phyloP scores from a whole-genome alignment of 2,329 filamentous ascomycete genomes.

The Westerdykella aurantiaca region DNA sequence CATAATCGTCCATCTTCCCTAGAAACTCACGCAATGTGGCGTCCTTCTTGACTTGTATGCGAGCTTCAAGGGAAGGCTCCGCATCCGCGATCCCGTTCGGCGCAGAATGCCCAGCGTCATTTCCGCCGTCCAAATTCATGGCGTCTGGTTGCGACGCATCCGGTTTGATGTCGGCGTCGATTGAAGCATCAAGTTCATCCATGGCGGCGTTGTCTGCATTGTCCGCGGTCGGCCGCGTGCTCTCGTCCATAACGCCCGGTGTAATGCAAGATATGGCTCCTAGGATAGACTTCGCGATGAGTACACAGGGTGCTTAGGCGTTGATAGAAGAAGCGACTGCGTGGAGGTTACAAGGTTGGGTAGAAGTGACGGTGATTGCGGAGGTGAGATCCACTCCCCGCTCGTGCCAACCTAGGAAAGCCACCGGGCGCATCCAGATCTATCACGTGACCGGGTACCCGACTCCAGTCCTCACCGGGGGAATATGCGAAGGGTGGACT shows the following conservation, averaged over 20 bases:
- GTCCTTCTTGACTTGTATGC: slow-evolving; percentile 79
- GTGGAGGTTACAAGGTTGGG: no score
- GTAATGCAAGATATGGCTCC: no score
- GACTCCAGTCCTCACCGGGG: no score
- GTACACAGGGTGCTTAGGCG: no score
- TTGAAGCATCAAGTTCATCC: slow-evolving; percentile 37
- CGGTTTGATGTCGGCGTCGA: slow-evolving; percentile 40
- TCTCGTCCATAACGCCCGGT: not conserved
- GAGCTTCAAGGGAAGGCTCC: slow-evolving; percentile 52
- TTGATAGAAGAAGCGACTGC: no score
- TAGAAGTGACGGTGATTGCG: no score
- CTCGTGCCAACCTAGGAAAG: no score
- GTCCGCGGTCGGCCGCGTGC: not conserved
- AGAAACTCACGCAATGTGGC: slow-evolving; percentile 87
- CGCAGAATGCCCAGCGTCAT: slow-evolving; percentile 28
- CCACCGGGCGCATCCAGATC: no score
- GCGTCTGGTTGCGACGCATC: slow-evolving; percentile 33
- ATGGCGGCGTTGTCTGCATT: not conserved
- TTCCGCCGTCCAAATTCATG: slow-evolving; percentile 40
- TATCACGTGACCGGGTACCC: no score
- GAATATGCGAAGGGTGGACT: no score
- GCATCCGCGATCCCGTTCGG: slow-evolving; percentile 38
- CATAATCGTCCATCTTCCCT: slow-evolving; percentile 95
- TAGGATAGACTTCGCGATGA: no score
- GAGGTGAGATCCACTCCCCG: no score